Evolutionary conservation across 768 basidiomycete species (phyloP).

Genomic region (Tulasnella sp.): DNA sequence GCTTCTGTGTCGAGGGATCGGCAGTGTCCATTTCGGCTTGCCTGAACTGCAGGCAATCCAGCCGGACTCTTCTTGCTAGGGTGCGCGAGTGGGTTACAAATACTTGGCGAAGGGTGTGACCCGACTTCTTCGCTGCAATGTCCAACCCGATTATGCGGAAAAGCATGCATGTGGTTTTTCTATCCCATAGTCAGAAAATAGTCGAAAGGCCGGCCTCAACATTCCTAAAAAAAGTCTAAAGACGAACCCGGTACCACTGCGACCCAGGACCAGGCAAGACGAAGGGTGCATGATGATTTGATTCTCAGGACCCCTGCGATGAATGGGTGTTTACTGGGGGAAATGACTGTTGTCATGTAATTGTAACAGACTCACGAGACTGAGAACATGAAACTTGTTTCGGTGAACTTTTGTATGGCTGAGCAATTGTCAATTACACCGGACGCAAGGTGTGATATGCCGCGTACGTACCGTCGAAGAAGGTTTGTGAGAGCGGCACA

Average conservation of each 20-base stretch:
- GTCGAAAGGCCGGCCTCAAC: background rate
- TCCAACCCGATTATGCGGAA: slow-evolving; percentile 71
- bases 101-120: slow-evolving; percentile 61
- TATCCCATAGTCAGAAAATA: slow-evolving; percentile 46
- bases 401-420: slow-evolving; percentile 59
- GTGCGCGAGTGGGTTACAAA: slow-evolving; percentile 71
- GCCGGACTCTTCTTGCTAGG: background rate
- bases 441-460: too few relatives aligned
- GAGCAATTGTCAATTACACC: background rate
- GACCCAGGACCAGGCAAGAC: slow-evolving; percentile 68
- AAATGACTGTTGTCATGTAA: background rate
- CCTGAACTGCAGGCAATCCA: background rate
- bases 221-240: too few relatives aligned
- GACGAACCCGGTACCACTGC: slow-evolving; percentile 73
- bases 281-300: slow-evolving; percentile 60
- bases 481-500: slow-evolving; percentile 49
- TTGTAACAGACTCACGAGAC: slow-evolving; percentile 44
- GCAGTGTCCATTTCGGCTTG: background rate
- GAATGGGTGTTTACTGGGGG: background rate
- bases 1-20: background rate
- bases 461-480: slow-evolving; percentile 26
- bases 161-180: slow-evolving; percentile 71
- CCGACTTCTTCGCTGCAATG: slow-evolving; percentile 44
- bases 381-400: slow-evolving; percentile 45
- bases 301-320: slow-evolving; percentile 52